A percentile compares a stretch with the other conserved stretches of the same genome.
Evolutionary conservation across 1,284 basidiomycete species (phyloP).

Genomic region (Ganoderma lingzhi): DNA sequence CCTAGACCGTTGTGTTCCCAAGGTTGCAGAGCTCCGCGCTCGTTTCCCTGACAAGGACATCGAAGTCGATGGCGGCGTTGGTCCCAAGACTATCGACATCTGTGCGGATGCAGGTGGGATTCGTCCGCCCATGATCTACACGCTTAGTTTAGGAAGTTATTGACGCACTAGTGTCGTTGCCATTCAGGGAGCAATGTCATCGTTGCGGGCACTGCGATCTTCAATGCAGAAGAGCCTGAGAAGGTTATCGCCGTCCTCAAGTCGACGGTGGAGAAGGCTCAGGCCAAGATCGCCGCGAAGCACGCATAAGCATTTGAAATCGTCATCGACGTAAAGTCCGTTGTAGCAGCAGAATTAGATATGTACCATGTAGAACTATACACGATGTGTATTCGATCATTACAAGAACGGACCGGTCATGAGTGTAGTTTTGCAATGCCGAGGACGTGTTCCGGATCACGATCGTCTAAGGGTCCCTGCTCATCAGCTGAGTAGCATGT

Average conservation of each 20-base stretch:
- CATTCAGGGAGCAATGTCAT: constrained; percentile 92
- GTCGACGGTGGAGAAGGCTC: constrained; percentile 74
- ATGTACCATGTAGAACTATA: constrained; percentile 1
- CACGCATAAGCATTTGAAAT: background rate
- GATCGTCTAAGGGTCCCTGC: background rate
- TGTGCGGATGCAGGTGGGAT: constrained; percentile 88
- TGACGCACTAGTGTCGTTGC: background rate
- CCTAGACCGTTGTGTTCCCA: constrained; percentile 91
- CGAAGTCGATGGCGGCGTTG: constrained; percentile 97
- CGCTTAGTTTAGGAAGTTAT: background rate
- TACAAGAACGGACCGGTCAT: background rate
- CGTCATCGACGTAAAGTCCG: background rate
- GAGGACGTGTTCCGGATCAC: background rate
- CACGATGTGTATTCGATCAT: background rate
- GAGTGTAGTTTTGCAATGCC: background rate
- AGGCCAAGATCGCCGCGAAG: constrained; percentile 52
- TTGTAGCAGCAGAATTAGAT: constrained; percentile 5
- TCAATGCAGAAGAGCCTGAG: constrained; percentile 83
- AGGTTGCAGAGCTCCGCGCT: constrained; percentile 90
- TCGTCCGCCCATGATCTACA: constrained; percentile 34
- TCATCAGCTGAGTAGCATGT: background rate
- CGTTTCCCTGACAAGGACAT: constrained; percentile 95
- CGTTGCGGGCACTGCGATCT: constrained; percentile 97
- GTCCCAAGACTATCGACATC: constrained; percentile 87
- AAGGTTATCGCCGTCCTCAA: constrained; percentile 81